These are phyloP conservation scores for Silene latifolia DNA, from an alignment of 148 eudicot species.

Conservation along the genomic window DNA sequence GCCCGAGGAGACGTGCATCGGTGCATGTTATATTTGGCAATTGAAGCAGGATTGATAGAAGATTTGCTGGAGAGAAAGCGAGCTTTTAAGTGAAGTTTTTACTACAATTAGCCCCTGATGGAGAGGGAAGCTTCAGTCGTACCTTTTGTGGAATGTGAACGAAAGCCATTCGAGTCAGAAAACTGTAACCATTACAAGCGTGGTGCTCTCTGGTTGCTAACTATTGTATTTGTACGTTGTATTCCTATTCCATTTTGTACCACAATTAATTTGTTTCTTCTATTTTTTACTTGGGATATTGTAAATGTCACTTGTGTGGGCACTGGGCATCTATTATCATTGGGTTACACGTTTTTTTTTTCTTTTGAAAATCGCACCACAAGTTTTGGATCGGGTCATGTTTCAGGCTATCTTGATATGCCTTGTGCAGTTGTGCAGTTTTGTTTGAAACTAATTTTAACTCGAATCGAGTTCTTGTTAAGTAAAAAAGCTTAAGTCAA, in stretches of 20 bases:
- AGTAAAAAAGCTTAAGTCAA: too few species aligned
- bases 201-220: neutral
- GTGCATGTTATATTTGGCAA: too few species aligned
- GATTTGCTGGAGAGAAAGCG: neutral
- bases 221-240: neutral
- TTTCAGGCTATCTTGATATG: too few species aligned
- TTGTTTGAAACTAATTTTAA: too few species aligned
- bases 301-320: too few species aligned
- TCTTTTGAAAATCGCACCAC: too few species aligned
- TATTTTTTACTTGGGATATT: too few species aligned
- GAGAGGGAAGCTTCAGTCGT: neutral
- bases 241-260: neutral
- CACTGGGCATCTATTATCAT: neutral
- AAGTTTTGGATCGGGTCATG: too few species aligned
- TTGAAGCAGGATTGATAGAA: neutral
- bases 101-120: neutral
- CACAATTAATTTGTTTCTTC: neutral
- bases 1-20: too few species aligned
- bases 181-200: neutral
- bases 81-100: neutral
- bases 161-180: neutral
- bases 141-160: conserved; percentile 1
- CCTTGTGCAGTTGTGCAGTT: too few species aligned
- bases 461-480: too few species aligned
- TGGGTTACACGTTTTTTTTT: neutral